Conservation (phyloP, 805 yeast genomes). For the Candida rishiriensis region DNA sequence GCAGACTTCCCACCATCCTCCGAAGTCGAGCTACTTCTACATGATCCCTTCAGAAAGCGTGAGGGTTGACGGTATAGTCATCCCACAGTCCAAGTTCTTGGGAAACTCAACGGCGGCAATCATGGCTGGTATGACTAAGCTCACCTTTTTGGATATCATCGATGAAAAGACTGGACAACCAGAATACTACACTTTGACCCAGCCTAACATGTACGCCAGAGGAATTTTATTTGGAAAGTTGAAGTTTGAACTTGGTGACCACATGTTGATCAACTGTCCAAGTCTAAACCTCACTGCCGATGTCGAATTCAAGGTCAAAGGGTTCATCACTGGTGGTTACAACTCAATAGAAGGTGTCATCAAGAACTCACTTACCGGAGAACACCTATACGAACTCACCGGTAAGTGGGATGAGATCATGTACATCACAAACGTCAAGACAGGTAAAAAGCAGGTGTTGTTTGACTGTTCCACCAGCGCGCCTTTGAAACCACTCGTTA, state of each 20-base stretch:
- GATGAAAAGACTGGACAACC: constrained; percentile 39
- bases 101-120: constrained; percentile 97
- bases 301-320: constrained; percentile 92
- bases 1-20: constrained; percentile 98
- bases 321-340: constrained; percentile 88
- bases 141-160: constrained; percentile 59
- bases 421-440: constrained; percentile 53
- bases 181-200: constrained; percentile 81
- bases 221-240: constrained; percentile 89
- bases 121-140: constrained; percentile 85
- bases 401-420: constrained; percentile 95
- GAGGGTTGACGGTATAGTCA: constrained; percentile 81
- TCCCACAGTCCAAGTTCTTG: constrained; percentile 83
- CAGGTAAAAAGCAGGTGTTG: constrained; percentile 39
- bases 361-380: constrained; percentile 45
- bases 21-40: constrained; percentile 90
- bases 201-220: constrained; percentile 93
- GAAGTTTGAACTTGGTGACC: constrained; percentile 90
- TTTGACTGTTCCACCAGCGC: constrained; percentile 57
- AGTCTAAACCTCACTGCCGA: constrained; percentile 59
- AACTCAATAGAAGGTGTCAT: constrained; percentile 81
- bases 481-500: constrained; percentile 61
- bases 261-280: constrained; percentile 68
- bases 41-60: constrained; percentile 75
- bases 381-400: constrained; percentile 56